phyloP scores from a whole-genome alignment of 202 grass and related monocot species.

The Bolboschoenoplectus hybrid region DNA sequence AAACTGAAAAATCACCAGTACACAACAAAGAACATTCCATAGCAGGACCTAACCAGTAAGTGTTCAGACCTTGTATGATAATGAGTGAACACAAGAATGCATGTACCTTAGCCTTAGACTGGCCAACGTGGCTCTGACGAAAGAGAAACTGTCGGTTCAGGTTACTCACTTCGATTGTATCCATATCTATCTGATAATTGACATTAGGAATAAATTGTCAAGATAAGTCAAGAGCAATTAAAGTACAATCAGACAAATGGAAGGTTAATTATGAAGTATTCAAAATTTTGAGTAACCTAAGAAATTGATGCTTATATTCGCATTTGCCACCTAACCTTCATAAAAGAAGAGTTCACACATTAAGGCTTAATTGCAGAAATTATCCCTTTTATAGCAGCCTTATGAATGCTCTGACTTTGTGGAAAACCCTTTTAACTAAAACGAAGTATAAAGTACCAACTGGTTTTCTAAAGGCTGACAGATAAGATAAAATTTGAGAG shows the following conservation, averaged over 20 bases:
- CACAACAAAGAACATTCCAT: background rate
- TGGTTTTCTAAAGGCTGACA: background rate
- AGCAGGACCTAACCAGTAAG: background rate
- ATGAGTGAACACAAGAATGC: background rate
- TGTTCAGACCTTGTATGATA: background rate
- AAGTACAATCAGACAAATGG: background rate
- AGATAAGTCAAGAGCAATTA: background rate
- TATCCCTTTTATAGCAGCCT: background rate
- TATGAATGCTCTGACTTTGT: background rate
- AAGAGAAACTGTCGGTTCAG: slow-evolving; percentile 97
- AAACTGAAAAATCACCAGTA: background rate
- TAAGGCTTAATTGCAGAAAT: background rate
- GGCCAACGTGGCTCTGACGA: slow-evolving; percentile 89
- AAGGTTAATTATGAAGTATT: background rate
- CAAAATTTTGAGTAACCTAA: background rate
- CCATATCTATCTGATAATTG: slow-evolving; percentile 85
- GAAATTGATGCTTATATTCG: background rate
- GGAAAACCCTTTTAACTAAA: background rate
- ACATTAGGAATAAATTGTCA: slow-evolving; percentile 12
- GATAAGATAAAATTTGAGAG: slow-evolving; percentile 1
- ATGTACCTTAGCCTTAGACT: slow-evolving; percentile 91
- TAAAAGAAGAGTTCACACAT: background rate
- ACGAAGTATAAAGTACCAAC: background rate
- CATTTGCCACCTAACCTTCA: background rate
- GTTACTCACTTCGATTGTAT: slow-evolving; percentile 99